Conservation (phyloP, 768 basidiomycete species). For the Calocera viscosa region DNA sequence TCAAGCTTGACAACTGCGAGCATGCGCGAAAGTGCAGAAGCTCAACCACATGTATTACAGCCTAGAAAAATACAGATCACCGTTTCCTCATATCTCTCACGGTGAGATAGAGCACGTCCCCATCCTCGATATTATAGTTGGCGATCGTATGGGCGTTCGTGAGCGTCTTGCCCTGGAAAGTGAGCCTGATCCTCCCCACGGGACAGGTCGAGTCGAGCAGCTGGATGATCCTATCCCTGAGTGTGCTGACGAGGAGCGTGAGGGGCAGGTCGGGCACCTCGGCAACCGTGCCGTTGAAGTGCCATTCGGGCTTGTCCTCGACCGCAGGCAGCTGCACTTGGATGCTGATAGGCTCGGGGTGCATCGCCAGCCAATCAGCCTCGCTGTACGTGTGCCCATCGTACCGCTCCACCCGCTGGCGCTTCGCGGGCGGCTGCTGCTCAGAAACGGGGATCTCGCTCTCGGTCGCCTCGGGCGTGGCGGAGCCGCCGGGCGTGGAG, state of each 20-base stretch:
- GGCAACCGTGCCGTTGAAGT: constrained; percentile 68
- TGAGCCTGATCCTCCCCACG: constrained; percentile 67
- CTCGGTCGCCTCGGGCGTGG: constrained; percentile 60
- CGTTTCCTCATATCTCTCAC: constrained; percentile 61
- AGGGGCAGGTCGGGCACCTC: constrained; percentile 73
- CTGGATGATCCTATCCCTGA: constrained; percentile 78
- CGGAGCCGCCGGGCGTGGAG: constrained; percentile 33
- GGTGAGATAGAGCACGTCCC: constrained; percentile 66
- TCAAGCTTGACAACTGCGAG: no score
- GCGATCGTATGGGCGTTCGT: constrained; percentile 79
- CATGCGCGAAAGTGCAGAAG: no score
- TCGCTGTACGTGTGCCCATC: constrained; percentile 73
- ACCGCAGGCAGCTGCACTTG: constrained; percentile 73
- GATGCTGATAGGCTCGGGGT: constrained; percentile 82
- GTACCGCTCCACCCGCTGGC: constrained; percentile 70
- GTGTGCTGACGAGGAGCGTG: constrained; percentile 69
- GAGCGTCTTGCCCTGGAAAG: constrained; percentile 71
- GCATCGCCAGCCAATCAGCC: constrained; percentile 75
- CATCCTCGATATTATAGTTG: constrained; percentile 80
- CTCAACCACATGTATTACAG: background rate
- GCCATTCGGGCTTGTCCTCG: constrained; percentile 81
- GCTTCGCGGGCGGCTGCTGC: constrained; percentile 69
- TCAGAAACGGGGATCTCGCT: constrained; percentile 46
- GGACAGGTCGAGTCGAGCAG: constrained; percentile 67
- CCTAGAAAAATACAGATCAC: background rate